Evolutionary conservation across 2,329 filamentous ascomycete species (phyloP), one percentile per base, ranked within the genome.

Genomic region (Cryphonectria parasitica): DNA sequence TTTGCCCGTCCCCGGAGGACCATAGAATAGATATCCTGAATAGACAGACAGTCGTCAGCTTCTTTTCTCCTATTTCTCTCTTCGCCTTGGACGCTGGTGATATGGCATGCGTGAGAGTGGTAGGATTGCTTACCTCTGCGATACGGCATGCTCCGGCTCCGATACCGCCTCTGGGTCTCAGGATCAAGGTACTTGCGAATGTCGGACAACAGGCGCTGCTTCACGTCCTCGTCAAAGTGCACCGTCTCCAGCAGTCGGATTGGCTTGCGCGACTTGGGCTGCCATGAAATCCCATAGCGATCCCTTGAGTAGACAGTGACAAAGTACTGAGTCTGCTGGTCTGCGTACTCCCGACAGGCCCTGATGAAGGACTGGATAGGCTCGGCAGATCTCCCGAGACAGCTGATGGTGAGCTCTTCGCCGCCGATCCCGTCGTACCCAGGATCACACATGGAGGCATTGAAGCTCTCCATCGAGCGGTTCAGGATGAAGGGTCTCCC

Each of bases 111-210:
- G 39, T 28, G 6, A 28, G 15, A 25, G 28, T 39, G 13, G 10
- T 39, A 39, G 25, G 25, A 25, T 2, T 39, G 19, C 66, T 63
- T 17, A 68, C 66, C 66, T 43, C 89, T 82, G 0, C 89, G 83
- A 74, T 91, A 90, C 0, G 90, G 90, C 66, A 91, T 90, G 3
- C 89, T 90, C 8, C 90, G 85, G 43, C 86, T 87, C 15, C 89
- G 86, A 71, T 93, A 93, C 80, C 89, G 89, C 54, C 84, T 82
- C 69, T 81, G 80, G 0, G 82, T 83, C 64, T 79, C 80, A 1
- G 83, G 83, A 31, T 85, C 82, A 2, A 88, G 78, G 70, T 88
- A 88, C 61, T 87, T 86, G 11, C 82, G 81, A 49, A 87, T 83
- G 70, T 88, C 86, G 25, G 77, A 76, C 0, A 88, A 77, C 3